Evolutionary conservation across 2,329 filamentous ascomycete species (phyloP), one percentile per base, ranked within the genome.

Genomic region (Ascochyta koolunga): DNA sequence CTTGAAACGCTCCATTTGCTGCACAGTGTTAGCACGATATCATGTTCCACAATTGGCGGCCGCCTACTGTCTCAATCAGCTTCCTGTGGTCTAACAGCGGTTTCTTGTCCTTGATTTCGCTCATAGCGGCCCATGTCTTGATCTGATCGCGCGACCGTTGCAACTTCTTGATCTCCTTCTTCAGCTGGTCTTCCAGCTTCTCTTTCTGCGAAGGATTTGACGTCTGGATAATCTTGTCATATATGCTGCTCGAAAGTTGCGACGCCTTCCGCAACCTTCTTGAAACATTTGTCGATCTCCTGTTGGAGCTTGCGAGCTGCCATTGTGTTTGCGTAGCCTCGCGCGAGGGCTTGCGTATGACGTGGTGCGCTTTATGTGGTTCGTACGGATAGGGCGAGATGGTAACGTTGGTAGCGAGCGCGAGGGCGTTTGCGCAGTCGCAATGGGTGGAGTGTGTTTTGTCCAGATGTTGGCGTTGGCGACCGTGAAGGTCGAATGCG

Each of bases 1-100:
- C 81, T 99, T 99, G 85, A 99, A 99, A 70, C 91, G 92, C 79
- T 99, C 95, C 95, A 99, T 99, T 90, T 93, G 89, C 91, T 95
- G 79, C 76, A 78, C 55, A 54, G 41, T 47, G 66, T 77, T 64
- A 77, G 74, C 62, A 60, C 49, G 52, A 54, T 43, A 54, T 60
- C 48, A 58, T 40, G 22, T 25, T 25, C 36, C 33, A 33, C 50
- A 16, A 38, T 39, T 37, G 36, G 22, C 37, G 54, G 43, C 38
- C 48, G 48, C 86, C 67, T 80, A 98, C 93, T 81, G 93, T 96
- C 83, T 99, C 95, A 78, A 99, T 99, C 76, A 96, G 84, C 80
- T 93, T 95, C 75, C 95, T 86, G 77, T 99, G 88, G 71, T 99
- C 95, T 71, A 97, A 80, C 73, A 99, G 79, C 67, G 93, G 93